These are phyloP conservation scores for Malus sieversii DNA, from an alignment of 306 rosid genomes.

Conservation along the genomic window DNA sequence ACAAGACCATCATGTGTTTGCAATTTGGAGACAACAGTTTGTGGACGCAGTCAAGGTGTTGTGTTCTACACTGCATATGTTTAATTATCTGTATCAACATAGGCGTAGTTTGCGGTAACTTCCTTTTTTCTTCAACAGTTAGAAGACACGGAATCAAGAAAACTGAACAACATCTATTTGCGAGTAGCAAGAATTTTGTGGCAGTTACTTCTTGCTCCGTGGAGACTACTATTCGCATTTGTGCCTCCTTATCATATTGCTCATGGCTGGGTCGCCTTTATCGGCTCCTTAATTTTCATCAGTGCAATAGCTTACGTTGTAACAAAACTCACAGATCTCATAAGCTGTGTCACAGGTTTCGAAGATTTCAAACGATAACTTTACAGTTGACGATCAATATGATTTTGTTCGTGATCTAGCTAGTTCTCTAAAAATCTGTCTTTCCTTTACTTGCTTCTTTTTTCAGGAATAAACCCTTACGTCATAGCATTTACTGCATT, in stretches of 20 bases:
- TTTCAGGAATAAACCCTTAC: conserved; percentile 85
- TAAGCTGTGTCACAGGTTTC: conserved; percentile 94
- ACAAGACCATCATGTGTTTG: conserved; percentile 34
- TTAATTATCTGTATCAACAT: background rate
- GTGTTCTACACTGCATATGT: conserved; percentile 16
- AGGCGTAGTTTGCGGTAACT: background rate
- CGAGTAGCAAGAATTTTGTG: conserved; percentile 47
- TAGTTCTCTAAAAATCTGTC: conserved; percentile 6
- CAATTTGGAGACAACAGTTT: conserved; percentile 75
- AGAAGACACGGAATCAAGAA: conserved; percentile 50
- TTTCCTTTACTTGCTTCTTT: background rate
- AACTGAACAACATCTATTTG: conserved; percentile 29
- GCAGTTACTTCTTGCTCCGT: conserved; percentile 63
- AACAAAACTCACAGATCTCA: conserved; percentile 75
- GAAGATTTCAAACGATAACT: conserved; percentile 11
- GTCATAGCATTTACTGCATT: conserved; percentile 92
- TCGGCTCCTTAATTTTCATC: conserved; percentile 75
- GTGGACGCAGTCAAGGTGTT: conserved; percentile 61
- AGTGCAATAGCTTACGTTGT: conserved; percentile 81
- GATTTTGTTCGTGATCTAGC: background rate
- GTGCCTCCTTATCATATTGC: conserved; percentile 83
- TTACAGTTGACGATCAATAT: conserved; percentile 5
- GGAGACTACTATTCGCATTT: conserved; percentile 80
- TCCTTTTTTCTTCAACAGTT: conserved; percentile 39
- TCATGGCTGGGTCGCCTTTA: conserved; percentile 93